phyloP scores from a whole-genome alignment of 129 eudicot species.

The Artemisia annua region DNA sequence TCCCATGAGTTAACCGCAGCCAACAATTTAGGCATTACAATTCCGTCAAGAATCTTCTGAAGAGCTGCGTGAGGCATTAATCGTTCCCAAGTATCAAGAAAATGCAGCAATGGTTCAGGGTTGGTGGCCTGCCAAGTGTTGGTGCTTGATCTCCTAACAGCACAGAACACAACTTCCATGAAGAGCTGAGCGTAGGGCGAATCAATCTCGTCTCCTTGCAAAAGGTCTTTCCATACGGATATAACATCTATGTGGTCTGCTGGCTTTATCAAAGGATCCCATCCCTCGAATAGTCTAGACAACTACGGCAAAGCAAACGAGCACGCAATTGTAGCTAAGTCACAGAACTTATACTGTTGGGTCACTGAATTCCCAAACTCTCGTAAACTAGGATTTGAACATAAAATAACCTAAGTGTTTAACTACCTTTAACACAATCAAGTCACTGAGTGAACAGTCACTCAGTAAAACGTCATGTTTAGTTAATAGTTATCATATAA shows the following conservation, averaged over 20 bases:
- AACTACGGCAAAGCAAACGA: conserved; percentile 63
- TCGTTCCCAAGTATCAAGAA: conserved; percentile 75
- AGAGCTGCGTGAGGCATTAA: conserved; percentile 60
- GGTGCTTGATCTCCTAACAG: conserved; percentile 62
- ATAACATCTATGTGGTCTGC: conserved; percentile 44
- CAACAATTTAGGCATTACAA: conserved; percentile 64
- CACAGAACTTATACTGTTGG: conserved; percentile 57
- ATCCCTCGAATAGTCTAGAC: conserved; percentile 59
- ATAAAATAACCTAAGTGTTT: no score
- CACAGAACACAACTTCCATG: conserved; percentile 75
- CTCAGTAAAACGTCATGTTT: no score
- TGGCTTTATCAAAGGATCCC: conserved; percentile 71
- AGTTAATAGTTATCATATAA: no score
- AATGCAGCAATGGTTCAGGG: conserved; percentile 73
- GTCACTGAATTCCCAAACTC: no score
- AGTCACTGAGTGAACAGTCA: no score
- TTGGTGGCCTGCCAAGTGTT: conserved; percentile 84
- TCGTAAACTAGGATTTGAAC: no score
- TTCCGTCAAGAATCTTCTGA: conserved; percentile 59
- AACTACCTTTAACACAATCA: no score
- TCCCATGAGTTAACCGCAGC: conserved; percentile 87
- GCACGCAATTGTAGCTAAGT: conserved; percentile 59
- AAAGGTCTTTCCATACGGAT: conserved; percentile 50
- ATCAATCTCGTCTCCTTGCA: conserved; percentile 54
- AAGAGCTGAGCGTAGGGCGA: conserved; percentile 45